These are phyloP conservation scores for Cryptococcus sp. DNA, from an alignment of 1,284 basidiomycete genomes.

Conservation along the genomic window DNA sequence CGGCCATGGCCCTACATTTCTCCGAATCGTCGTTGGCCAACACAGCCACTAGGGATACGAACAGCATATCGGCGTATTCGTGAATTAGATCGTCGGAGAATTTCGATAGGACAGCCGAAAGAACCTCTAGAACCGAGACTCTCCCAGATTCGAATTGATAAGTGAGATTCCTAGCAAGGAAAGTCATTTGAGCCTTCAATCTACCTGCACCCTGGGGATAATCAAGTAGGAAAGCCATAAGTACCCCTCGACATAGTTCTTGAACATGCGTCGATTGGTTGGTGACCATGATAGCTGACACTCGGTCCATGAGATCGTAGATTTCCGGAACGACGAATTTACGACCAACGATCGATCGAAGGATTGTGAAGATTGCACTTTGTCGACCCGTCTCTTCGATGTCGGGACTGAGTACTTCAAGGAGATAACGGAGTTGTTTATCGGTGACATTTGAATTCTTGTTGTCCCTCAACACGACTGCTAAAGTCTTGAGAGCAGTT, in stretches of 20 bases:
- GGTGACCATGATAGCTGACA: conserved; percentile 92
- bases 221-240: conserved; percentile 93
- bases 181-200: conserved; percentile 80
- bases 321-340: conserved; percentile 94
- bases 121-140: conserved; percentile 84
- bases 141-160: conserved; percentile 90
- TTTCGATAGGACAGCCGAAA: conserved; percentile 77
- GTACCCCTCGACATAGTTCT: conserved; percentile 80
- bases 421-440: conserved; percentile 78
- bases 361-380: conserved; percentile 76
- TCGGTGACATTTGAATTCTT: conserved; percentile 77
- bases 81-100: conserved; percentile 71
- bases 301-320: conserved; percentile 94
- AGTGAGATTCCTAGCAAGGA: conserved; percentile 88
- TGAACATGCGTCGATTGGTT: conserved; percentile 87
- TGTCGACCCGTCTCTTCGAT: conserved; percentile 92
- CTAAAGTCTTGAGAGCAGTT: conserved; percentile 79
- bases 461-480: conserved; percentile 79
- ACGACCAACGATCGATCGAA: conserved; percentile 86
- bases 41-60: conserved; percentile 86
- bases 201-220: conserved; percentile 96
- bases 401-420: conserved; percentile 82
- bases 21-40: conserved; percentile 89
- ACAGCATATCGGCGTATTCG: conserved; percentile 85
- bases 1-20: conserved; percentile 83